phyloP scores from a whole-genome alignment of 2,329 filamentous ascomycete genomes.

The Colletotrichum sojae region DNA sequence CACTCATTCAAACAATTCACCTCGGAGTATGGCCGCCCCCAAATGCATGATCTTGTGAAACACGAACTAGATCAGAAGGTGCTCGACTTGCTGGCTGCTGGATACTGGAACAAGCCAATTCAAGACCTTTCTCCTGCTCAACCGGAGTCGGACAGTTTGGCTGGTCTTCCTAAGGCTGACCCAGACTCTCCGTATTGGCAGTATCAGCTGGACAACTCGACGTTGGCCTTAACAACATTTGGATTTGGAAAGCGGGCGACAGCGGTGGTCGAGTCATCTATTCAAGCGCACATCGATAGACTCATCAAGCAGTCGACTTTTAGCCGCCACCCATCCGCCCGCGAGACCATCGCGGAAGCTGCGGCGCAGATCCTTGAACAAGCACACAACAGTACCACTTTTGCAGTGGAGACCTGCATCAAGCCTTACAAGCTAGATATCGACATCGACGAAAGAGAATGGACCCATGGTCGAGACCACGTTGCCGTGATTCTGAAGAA shows the following conservation, averaged over 20 bases:
- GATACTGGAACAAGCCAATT: slow-evolving; percentile 98
- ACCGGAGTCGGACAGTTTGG: slow-evolving; percentile 79
- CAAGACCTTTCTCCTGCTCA: slow-evolving; percentile 80
- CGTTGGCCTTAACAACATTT: slow-evolving; percentile 90
- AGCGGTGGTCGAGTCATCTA: slow-evolving; percentile 88
- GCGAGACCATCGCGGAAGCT: slow-evolving; percentile 92
- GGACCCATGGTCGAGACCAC: slow-evolving; percentile 87
- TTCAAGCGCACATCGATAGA: slow-evolving; percentile 86
- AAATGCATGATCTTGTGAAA: slow-evolving; percentile 92
- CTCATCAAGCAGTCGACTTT: slow-evolving; percentile 88
- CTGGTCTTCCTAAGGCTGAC: slow-evolving; percentile 86
- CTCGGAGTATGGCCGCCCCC: slow-evolving; percentile 87
- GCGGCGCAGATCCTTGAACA: slow-evolving; percentile 93
- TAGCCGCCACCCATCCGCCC: slow-evolving; percentile 89
- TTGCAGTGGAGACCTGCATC: slow-evolving; percentile 98
- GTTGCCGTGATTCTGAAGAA: slow-evolving; percentile 85
- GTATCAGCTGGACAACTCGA: slow-evolving; percentile 92
- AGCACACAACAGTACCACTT: slow-evolving; percentile 95
- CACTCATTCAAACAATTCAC: slow-evolving; percentile 97
- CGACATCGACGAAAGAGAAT: slow-evolving; percentile 92
- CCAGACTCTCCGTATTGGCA: slow-evolving; percentile 92
- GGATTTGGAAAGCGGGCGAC: slow-evolving; percentile 94
- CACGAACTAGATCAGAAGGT: slow-evolving; percentile 95
- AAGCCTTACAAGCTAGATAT: slow-evolving; percentile 99
- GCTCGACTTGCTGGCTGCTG: slow-evolving; percentile 89